These are phyloP conservation scores for Aspergillus ostianus DNA, from an alignment of 495 filamentous ascomycete genomes.

Conservation along the genomic window DNA sequence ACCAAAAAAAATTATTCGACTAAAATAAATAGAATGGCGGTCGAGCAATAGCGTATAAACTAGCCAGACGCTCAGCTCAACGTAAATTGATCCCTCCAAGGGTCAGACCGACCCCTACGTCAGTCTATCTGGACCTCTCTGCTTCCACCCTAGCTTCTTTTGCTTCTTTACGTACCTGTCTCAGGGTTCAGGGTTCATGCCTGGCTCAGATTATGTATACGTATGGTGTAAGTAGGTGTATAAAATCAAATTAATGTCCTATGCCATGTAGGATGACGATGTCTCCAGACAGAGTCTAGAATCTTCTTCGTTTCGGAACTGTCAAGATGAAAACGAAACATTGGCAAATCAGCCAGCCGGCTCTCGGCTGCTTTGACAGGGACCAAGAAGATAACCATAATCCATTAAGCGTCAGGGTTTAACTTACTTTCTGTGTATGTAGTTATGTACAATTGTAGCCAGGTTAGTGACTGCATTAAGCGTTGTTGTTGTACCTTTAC, in stretches of 20 bases:
- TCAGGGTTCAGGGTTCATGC: not conserved
- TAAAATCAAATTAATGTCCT: not conserved
- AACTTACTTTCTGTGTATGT: not conserved
- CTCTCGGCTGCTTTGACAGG: not conserved
- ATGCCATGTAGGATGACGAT: not conserved
- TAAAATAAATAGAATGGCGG: not conserved
- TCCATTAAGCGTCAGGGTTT: not conserved
- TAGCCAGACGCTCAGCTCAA: not conserved
- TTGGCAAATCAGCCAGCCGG: not conserved
- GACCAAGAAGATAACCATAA: not conserved
- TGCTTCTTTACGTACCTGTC: not conserved
- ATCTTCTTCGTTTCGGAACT: conserved; percentile 1
- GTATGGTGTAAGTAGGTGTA: not conserved
- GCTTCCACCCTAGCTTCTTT: not conserved
- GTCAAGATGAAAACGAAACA: not conserved
- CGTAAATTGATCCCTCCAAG: too few relatives aligned
- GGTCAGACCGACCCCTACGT: not conserved
- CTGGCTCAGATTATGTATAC: not conserved
- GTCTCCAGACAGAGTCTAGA: conserved; percentile 4
- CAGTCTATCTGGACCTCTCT: not conserved
- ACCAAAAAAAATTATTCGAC: too few relatives aligned
- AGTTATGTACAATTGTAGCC: too few relatives aligned
- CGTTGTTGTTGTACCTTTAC: too few relatives aligned
- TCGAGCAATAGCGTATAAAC: not conserved
- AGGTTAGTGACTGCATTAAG: too few relatives aligned